Base-by-base conservation (phyloP, 176 grass and related monocot genomes). In the Saccharum officinarum region DNA sequence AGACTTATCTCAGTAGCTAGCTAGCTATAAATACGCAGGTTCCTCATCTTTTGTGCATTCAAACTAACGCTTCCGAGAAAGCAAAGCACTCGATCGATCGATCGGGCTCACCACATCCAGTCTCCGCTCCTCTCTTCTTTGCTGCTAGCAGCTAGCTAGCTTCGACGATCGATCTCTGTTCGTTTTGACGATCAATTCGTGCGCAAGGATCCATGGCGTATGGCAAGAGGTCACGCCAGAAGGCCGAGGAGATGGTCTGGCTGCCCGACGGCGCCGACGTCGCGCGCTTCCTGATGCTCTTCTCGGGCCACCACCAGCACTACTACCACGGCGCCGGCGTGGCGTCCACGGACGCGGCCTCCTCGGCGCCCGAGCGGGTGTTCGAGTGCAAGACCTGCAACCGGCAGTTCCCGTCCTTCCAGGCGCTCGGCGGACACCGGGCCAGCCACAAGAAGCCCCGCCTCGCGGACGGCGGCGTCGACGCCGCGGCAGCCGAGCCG, bases 321-420 rank as follows among this genome's bases (percentile, higher is more conserved):
- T 65, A 86, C 26, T 82, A 67, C 61, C 28, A 59, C 46, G 59
- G 10, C n/a, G 59, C 3, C 23, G 25, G 8, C 57, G 81, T 8
- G 31, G 73, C 17, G 20, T 2, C 49, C 63, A 6, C 75, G 39
- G 76, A 64, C 67, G 9, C 37, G 63, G 67, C 34, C 17, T 6
- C n/a, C 3, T 20, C 62, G 67, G 11, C 75, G 49, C 84, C 41
- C 22, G 87, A 82, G 81, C 87, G 90, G 80, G 86, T 91, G 68
- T 99, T 99, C 82, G 92, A 96, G 92, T 97, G 97, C 92, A 94
- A 97, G 89, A 97, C 94, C 59, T 99, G 94, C 88, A 94, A 77
- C 84, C 88, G 92, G 25, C 75, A 60, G 75, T 99, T 99, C 90
- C 81, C 78, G 17, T 99, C 97, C 16, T 99, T 97, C 82, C 97